Percentiles rank a stretch among this genome's conserved stretches.
Evolutionary conservation across 176 grass and related monocot genomes (phyloP).

Genomic region (Zoysia pacifica): DNA sequence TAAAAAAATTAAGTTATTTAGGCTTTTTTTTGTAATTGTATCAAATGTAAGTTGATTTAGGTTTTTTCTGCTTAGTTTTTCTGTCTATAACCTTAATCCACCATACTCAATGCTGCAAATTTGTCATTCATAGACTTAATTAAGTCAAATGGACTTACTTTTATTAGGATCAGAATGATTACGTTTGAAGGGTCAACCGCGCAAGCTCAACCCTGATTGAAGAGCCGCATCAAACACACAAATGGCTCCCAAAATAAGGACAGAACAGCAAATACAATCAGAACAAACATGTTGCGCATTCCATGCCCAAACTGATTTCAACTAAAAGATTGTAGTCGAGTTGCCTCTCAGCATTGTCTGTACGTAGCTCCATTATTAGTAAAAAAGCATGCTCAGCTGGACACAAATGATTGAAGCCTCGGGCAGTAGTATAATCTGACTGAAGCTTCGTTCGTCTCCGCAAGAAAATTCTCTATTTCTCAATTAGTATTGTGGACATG

Average conservation of each 20-base stretch:
- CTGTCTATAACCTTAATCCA: no score
- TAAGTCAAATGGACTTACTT: no score
- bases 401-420: neutral
- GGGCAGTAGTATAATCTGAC: neutral
- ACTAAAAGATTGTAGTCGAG: neutral
- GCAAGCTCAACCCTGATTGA: neutral
- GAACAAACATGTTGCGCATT: neutral
- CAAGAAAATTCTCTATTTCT: no score
- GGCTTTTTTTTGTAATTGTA: no score
- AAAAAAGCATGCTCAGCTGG: neutral
- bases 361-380: neutral
- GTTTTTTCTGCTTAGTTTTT: no score
- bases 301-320: neutral
- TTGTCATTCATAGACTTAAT: neutral
- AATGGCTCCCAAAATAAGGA: neutral
- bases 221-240: neutral
- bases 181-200: neutral
- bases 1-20: no score
- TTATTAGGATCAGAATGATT: no score
- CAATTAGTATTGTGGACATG: no score
- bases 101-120: neutral
- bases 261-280: neutral
- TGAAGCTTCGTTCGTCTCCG: neutral
- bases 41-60: no score
- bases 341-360: neutral